Evolutionary conservation across 1,284 basidiomycete species (phyloP), one percentile per base, ranked within the genome.

Genomic region (Tylopilus sp.): DNA sequence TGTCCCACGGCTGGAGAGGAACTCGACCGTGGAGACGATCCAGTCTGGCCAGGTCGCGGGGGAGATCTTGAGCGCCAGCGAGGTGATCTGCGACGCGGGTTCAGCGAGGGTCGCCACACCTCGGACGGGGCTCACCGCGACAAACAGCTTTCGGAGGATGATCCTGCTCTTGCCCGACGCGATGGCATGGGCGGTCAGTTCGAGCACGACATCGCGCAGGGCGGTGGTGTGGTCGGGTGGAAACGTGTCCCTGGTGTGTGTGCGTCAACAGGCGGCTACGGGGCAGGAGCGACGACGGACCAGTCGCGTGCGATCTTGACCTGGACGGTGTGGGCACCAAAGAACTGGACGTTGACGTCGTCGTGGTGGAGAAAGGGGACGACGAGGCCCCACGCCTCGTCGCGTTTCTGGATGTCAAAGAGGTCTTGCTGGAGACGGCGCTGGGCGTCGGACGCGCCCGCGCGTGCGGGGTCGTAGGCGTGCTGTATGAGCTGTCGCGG

Each of bases 271-370:
- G 43, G 48, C 24, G 8, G 11, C 6, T 24, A 25, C 6, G 32
- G 33, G 43, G 50, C 19, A 35, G 7, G 50, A n/a, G 26, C 8
- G 17, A 20, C 4, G 13, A 69, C 85, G 61, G 64, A 93, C 92
- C 92, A 93, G 66, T 94, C 92, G 58, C 92, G 77, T 19, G 88
- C 84, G 61, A 94, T 92, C 80, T 95, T 95, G 56, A 94, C 90
- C 66, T 94, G 90, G 1, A 88, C 83, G 0, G 91, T 95, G 66
- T 94, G 92, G 6, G 92, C 92, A 6, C 92, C 91, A 66, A 93
- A 94, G 78, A 94, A 95, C 65, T 93, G 87, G 9, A 94, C 90
- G 62, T 91, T 91, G 44, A 80, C 77, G 69, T 94, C 88, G 58
- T 76, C 71, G 62, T 87, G 77, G 19, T 83, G 77, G 35, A 91